phyloP scores from a whole-genome alignment of 352 stramenopile species.

The Elongisporangium prolatum region DNA sequence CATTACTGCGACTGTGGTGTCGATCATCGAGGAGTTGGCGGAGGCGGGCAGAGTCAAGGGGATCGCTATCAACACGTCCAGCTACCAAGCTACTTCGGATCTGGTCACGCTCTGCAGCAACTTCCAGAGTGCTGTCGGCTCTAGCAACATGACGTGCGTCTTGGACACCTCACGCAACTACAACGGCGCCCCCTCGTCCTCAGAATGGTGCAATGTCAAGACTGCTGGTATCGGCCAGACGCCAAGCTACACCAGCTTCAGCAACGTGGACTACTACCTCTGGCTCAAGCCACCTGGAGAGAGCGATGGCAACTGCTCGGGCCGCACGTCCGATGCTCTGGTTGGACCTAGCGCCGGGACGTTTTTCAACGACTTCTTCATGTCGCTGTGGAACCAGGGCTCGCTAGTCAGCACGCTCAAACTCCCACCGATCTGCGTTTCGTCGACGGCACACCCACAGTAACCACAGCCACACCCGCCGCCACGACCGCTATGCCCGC shows the following conservation, averaged over 20 bases:
- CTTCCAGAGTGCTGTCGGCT: constrained; percentile 12
- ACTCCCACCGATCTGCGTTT: constrained; percentile 28
- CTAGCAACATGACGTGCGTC: no score
- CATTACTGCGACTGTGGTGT: constrained; percentile 19
- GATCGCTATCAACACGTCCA: constrained; percentile 54
- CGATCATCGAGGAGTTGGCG: constrained; percentile 27
- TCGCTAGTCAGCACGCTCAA: no score
- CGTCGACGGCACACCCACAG: constrained; percentile 4
- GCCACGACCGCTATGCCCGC: no score
- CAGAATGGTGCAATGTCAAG: constrained; percentile 42
- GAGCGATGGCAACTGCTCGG: constrained; percentile 33
- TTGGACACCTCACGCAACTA: constrained; percentile 38
- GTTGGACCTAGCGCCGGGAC: constrained; percentile 28
- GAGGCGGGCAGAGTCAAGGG: constrained; percentile 22
- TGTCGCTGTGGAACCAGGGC: constrained; percentile 52
- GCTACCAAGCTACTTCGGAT: constrained; percentile 34
- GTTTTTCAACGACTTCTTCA: constrained; percentile 52
- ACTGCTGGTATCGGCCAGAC: constrained; percentile 30
- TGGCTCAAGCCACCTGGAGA: constrained; percentile 36
- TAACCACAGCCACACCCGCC: no score
- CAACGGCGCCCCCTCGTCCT: constrained; percentile 5
- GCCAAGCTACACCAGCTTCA: no score
- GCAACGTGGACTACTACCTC: constrained; percentile 25
- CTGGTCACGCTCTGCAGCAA: constrained; percentile 22
- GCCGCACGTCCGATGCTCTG: constrained; percentile 19